These are phyloP conservation scores for Monosporascus sp. DNA, from an alignment of 2,329 filamentous ascomycete species.

Conservation along the genomic window DNA sequence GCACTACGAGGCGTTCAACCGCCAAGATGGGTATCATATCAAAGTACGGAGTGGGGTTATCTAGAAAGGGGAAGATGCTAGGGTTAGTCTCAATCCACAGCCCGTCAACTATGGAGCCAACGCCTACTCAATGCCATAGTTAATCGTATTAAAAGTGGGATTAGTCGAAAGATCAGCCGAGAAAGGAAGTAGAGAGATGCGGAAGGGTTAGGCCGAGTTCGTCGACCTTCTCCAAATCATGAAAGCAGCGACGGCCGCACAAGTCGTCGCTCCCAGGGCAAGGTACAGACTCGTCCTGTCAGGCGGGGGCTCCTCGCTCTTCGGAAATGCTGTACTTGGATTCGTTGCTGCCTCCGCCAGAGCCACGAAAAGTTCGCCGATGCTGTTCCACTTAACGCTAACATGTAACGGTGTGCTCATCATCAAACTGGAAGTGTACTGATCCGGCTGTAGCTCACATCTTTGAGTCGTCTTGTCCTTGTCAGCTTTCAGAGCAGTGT, in stretches of 20 bases:
- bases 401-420: slow-evolving; percentile 93
- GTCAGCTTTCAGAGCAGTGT: slow-evolving; percentile 91
- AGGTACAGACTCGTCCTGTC: slow-evolving; percentile 85
- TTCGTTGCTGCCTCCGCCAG: slow-evolving; percentile 89
- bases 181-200: slow-evolving; percentile 1
- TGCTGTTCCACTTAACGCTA: slow-evolving; percentile 89
- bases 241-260: slow-evolving; percentile 56
- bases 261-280: slow-evolving; percentile 68
- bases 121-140: too few relatives aligned
- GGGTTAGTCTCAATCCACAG: too few relatives aligned
- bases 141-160: slow-evolving; percentile 4
- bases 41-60: too few relatives aligned
- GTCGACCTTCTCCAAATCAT: slow-evolving; percentile 61
- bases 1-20: too few relatives aligned
- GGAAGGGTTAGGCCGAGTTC: slow-evolving; percentile 29
- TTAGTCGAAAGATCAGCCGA: neutral
- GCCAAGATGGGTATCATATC: too few relatives aligned
- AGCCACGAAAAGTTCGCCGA: slow-evolving; percentile 87
- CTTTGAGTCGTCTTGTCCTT: slow-evolving; percentile 95
- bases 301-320: slow-evolving; percentile 76
- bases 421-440: slow-evolving; percentile 77
- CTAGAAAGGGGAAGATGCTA: too few relatives aligned
- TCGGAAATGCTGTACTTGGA: slow-evolving; percentile 82
- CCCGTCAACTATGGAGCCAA: too few relatives aligned
- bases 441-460: slow-evolving; percentile 83